Evolutionary conservation across 345 rosid species (phyloP).

Genomic region (Turritis glabra): DNA sequence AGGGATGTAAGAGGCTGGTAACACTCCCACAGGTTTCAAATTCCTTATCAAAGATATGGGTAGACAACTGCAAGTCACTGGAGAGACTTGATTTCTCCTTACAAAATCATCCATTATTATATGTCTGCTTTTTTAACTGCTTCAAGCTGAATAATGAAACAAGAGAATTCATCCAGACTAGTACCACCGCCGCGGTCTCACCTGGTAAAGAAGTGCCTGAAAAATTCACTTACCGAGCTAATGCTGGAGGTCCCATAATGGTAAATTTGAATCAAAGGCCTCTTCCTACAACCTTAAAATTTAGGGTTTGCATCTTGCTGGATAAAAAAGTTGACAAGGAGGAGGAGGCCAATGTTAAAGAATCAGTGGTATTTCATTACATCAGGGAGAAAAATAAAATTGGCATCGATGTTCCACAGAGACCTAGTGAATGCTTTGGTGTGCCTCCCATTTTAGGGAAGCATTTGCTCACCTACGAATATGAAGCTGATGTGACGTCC

Average conservation of each 20-base stretch:
- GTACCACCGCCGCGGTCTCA: fast-evolving
- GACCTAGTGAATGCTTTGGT: fast-evolving
- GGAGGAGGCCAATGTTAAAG: neutral
- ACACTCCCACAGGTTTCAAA: neutral
- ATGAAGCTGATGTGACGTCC: neutral
- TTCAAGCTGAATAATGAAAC: neutral
- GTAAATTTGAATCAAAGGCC: neutral
- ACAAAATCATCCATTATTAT: neutral
- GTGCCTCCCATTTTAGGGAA: neutral
- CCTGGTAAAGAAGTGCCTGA: neutral
- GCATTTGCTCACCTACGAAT: neutral
- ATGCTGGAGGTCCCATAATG: neutral
- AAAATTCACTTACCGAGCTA: neutral
- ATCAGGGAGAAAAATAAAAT: neutral
- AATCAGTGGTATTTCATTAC: fast-evolving
- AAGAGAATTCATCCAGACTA: neutral
- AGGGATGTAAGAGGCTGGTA: neutral
- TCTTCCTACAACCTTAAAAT: neutral
- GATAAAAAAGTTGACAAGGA: neutral
- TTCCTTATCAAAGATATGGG: neutral
- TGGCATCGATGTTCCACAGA: neutral
- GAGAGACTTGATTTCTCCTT: neutral
- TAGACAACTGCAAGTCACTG: neutral
- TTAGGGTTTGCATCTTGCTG: neutral
- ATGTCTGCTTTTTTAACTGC: fast-evolving